Evolutionary conservation across 2,329 filamentous ascomycete species (phyloP), one percentile per base, ranked within the genome.

Genomic region (Penicillium sp.): DNA sequence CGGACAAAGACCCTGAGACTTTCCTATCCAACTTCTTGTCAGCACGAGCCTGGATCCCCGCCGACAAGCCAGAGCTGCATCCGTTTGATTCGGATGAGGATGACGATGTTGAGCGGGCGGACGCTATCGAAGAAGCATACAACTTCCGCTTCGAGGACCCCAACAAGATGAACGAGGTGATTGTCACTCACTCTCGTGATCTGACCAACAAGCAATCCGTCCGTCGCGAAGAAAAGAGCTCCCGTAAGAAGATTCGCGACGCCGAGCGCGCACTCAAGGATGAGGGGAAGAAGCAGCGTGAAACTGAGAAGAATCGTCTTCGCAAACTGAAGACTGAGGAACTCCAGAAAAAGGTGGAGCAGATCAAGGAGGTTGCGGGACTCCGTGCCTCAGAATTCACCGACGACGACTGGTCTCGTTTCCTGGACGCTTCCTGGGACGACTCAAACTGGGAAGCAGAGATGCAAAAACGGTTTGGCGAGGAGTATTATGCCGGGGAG

Each of bases 111-210:
- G 82, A 84, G 29, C 82, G 85, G 45, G 92, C 92, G 27, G 93
- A 97, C 44, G 86, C 88, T 59, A 96, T 93, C 68, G 94, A 99
- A 76, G 84, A 90, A 63, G 92, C 92, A 5, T 99, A 96, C 78
- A 99, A 99, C 77, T 78, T 97, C 76, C 89, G 94, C 34, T 99
- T 99, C 69, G 94, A 99, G 72, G 90, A 97, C 67, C 92, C 94
- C 0, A 84, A 84, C 58, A 92, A 90, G 70, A 87, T 90, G 67
- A 97, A 97, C 70, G 91, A 96, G 75, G 87, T 89, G 49, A 80
- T 99, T 33, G 87, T 89, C 68, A 91, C 92, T 6, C 96, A 97
- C 76, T 89, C 93, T 55, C 88, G 93, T 85, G 91, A 96, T 71
- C 82, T 91, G 19, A 88, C 89, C 38, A 87, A 87, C 39, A 87